Base-by-base conservation (phyloP, 306 rosid genomes). In the Styphnolobium japonicum region DNA sequence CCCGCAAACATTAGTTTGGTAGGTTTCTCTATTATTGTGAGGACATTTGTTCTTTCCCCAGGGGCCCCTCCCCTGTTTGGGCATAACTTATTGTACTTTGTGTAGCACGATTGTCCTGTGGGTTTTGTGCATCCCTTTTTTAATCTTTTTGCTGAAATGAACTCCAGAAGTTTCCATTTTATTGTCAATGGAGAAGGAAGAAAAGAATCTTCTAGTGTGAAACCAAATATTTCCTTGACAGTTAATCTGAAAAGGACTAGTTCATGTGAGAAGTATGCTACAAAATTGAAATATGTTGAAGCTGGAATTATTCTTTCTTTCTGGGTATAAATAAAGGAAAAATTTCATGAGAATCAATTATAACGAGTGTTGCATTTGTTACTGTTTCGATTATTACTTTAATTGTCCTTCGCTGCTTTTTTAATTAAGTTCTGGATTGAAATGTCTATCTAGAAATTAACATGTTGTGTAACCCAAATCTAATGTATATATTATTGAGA, bases 1-100 rank as follows among this genome's bases (percentile, higher is more conserved):
- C 97, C 73, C 90, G 93, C 88, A 96, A 95, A 86, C 86, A 83
- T 88, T 70, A 71, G 87, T 81, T 75, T 89, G 96, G 99, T 93
- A 93, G 40, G 93, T 74, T 62, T 85, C 42, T 66, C 75, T 62
- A 71, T 73, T 10, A 27, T 21, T 64, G 58, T 43, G 25, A 31
- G 63, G 36, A 46, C 34, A 29, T 70, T 23, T 39, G n/a, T 48
- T 66, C 39, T 69, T 19, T 51, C 46, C n/a, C n/a, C n/a, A n/a
- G n/a, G n/a, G n/a, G n/a, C n/a, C 71, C 60, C 51, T 80, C 19
- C 40, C 18, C 52, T 73, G 58, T 33, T 52, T 67, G 57, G 78
- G 22, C 51, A 37, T 56, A 14, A 75, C 27, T 34, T 78, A 37
- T 9, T 49, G 52, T 36, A 62, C 78, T 31, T 51, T 58, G 27